phyloP scores from a whole-genome alignment of 805 yeast species.

The Myxozyma neotropica region DNA sequence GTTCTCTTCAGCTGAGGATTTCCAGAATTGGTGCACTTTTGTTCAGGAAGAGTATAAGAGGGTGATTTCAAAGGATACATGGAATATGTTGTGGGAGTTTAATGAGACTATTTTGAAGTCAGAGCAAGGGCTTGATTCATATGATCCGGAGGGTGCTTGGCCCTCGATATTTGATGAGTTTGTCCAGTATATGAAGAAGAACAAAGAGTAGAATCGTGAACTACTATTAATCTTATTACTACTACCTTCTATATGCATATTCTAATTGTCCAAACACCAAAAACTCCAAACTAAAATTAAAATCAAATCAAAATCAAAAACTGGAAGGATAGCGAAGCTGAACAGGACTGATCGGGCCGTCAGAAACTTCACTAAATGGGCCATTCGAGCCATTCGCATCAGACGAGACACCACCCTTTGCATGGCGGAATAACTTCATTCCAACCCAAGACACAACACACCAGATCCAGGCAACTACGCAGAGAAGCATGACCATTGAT shows the following conservation, averaged over 20 bases:
- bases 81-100: constrained; percentile 82
- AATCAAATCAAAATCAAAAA: background rate
- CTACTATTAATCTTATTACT: too few species aligned
- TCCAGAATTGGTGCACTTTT: constrained; percentile 59
- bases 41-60: constrained; percentile 49
- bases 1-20: constrained; percentile 29
- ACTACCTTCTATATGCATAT: background rate
- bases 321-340: background rate
- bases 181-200: constrained; percentile 53
- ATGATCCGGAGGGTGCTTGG: constrained; percentile 88
- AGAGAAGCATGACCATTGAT: constrained; percentile 40
- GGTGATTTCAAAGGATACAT: constrained; percentile 68
- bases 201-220: background rate
- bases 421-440: constrained; percentile 75
- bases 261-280: too few species aligned
- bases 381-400: too few species aligned
- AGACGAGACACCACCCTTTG: constrained; percentile 57
- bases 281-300: background rate
- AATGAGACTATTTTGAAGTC: constrained; percentile 50
- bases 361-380: background rate
- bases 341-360: background rate
- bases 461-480: constrained; percentile 63
- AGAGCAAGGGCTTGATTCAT: constrained; percentile 55
- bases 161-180: constrained; percentile 86
- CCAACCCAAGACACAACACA: constrained; percentile 76